Base-by-base conservation (phyloP, 1,139 yeast genomes). In the Protomyces pachydermus region DNA sequence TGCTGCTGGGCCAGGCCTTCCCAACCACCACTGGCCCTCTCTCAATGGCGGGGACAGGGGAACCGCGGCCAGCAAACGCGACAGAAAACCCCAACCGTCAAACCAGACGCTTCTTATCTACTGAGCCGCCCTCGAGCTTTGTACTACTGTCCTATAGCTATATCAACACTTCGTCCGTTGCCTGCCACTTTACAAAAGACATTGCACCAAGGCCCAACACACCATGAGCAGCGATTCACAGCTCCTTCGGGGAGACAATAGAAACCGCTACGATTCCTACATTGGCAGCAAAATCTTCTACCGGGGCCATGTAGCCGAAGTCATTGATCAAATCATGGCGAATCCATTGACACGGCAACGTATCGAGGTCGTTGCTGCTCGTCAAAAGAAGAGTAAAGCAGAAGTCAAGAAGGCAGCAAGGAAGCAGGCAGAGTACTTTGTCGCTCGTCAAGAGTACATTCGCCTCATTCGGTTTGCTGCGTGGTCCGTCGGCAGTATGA, bases 401-500 rank as follows among this genome's bases (percentile, higher is more conserved):
- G 67, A 65, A 14, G 55, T 65, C 14, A 65, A 69, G 66, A 56
- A 55, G 20, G 58, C 54, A 6, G 75, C 78, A 0, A 71, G 71
- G 23, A 67, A 70, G 46, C 72, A 76, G 65, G 74, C 75, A 23
- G 71, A 68, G 35, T 70, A 72, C 60, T 75, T 76, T 70, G 70
- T 76, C 69, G 76, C 77, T 65, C 70, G 73, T 28, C 76, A 74
- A 60, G 76, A 76, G 53, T 71, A 71, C 65, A 72, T 73, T 64
- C 60, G 70, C 3, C 69, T 74, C 10, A 71, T 76, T 48, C 71
- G 75, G 56, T 68, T 74, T 51, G 71, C 75, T 68, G 77, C 77
- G 68, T 77, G 74, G 65, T 69, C 75, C 16, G 76, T 76, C 39
- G 77, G 77, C 52, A 79, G 78, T 67, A 71, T 76, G 39, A 72